phyloP scores from a whole-genome alignment of 345 rosid species.

The Camelina neglecta region DNA sequence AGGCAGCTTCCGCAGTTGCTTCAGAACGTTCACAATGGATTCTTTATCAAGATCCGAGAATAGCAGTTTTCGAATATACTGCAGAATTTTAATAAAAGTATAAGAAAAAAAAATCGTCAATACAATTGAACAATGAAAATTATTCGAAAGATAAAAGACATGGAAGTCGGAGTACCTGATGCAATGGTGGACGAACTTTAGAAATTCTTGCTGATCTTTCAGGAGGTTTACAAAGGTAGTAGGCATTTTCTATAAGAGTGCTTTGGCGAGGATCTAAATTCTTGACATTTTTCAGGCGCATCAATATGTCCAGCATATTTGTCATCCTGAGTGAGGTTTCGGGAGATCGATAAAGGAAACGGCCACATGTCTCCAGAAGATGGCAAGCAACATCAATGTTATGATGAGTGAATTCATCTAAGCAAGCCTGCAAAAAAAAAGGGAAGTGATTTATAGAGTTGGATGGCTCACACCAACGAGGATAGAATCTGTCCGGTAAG shows the following conservation, averaged over 20 bases:
- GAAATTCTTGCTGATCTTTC: conserved; percentile 94
- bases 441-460: conserved; percentile 28
- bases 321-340: conserved; percentile 94
- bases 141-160: conserved; percentile 15
- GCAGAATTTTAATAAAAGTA: conserved; percentile 42
- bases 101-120: conserved; percentile 20
- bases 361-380: conserved; percentile 99
- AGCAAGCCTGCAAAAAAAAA: conserved; percentile 69
- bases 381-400: conserved; percentile 99
- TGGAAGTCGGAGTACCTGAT: conserved; percentile 61
- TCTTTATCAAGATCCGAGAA: conserved; percentile 98
- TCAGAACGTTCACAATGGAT: conserved; percentile 84
- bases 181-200: conserved; percentile 90
- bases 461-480: conserved; percentile 8
- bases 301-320: conserved; percentile 96
- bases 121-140: background rate
- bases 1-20: conserved; percentile 97
- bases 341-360: conserved; percentile 95
- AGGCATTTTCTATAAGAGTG: conserved; percentile 98
- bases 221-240: conserved; percentile 98
- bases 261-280: conserved; percentile 98
- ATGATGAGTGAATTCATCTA: conserved; percentile 98
- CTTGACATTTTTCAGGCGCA: conserved; percentile 99
- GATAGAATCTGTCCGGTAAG: background rate
- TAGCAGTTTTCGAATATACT: conserved; percentile 89